Percentiles rank a stretch among this genome's conserved stretches.
Conservation (phyloP, 768 basidiomycete species). For the Galerina sulciceps region DNA sequence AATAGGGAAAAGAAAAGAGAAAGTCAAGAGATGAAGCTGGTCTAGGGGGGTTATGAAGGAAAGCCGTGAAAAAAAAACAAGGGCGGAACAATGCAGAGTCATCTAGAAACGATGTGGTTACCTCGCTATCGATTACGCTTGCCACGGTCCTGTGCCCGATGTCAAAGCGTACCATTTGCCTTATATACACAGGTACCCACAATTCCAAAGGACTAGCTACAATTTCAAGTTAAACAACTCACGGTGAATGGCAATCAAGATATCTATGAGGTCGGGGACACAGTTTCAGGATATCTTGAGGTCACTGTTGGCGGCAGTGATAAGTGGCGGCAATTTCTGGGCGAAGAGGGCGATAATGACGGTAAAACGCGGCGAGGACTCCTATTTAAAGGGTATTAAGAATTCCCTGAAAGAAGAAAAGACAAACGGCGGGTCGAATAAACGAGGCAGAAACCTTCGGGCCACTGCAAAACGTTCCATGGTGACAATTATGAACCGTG, state of each 20-base stretch:
- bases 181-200: constrained; percentile 42
- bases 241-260: not conserved
- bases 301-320: not conserved
- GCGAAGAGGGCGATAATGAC: not conserved
- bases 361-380: not conserved
- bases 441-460: constrained; percentile 16
- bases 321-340: not conserved
- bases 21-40: not conserved
- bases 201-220: constrained; percentile 39
- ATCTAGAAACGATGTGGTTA: constrained; percentile 19
- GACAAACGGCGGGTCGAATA: constrained; percentile 19
- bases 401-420: constrained; percentile 3
- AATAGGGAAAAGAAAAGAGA: not conserved
- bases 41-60: constrained; percentile 1
- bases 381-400: not conserved
- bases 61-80: constrained; percentile 4
- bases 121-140: constrained; percentile 24
- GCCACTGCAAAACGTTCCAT: constrained; percentile 22
- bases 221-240: constrained; percentile 13
- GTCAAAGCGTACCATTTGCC: constrained; percentile 37
- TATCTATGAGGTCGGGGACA: not conserved
- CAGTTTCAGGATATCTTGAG: not conserved
- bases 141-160: constrained; percentile 15
- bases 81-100: constrained; percentile 20
- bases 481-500: constrained; percentile 17